Evolutionary conservation across 805 yeast species (phyloP).

Genomic region (Candida methanosorbosa): DNA sequence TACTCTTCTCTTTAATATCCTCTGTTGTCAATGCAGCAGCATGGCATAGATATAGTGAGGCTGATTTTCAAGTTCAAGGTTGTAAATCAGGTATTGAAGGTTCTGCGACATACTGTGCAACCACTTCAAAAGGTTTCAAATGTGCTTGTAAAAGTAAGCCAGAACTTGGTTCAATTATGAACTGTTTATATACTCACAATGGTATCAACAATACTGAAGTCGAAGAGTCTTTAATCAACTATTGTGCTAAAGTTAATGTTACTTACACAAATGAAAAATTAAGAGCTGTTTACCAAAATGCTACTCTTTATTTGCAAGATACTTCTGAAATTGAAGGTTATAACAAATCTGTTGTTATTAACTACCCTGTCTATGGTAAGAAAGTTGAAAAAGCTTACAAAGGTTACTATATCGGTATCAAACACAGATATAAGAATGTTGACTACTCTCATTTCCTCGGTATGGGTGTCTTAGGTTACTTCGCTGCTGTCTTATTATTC

Average conservation of each 20-base stretch:
- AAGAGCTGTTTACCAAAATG: slow-evolving; percentile 30
- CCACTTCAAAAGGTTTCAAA: slow-evolving; percentile 3
- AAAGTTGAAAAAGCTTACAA: slow-evolving; percentile 13
- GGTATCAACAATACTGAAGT: slow-evolving; percentile 8
- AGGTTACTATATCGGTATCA: slow-evolving; percentile 15
- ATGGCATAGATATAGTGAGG: slow-evolving; percentile 9
- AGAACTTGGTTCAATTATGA: slow-evolving; percentile 20
- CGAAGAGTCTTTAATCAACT: slow-evolving; percentile 12
- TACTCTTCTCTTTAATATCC: too few relatives aligned
- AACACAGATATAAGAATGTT: slow-evolving; percentile 24
- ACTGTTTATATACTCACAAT: slow-evolving; percentile 14
- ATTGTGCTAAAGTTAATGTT: slow-evolving; percentile 12
- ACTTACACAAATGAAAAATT: slow-evolving; percentile 24
- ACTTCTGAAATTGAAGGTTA: slow-evolving; percentile 21
- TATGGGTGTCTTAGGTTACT: slow-evolving; percentile 36
- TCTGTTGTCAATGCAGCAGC: neutral
- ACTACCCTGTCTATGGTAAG: slow-evolving; percentile 27
- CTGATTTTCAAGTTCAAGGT: slow-evolving; percentile 9
- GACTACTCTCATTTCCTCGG: slow-evolving; percentile 38
- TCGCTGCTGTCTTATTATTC: slow-evolving; percentile 35
- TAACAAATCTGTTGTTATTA: slow-evolving; percentile 20
- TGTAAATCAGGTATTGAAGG: slow-evolving; percentile 14
- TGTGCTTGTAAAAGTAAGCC: slow-evolving; percentile 19
- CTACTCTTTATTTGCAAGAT: slow-evolving; percentile 29
- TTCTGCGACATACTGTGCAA: slow-evolving; percentile 13